phyloP scores from a whole-genome alignment of 495 filamentous ascomycete species.

The Neurospora sp. region DNA sequence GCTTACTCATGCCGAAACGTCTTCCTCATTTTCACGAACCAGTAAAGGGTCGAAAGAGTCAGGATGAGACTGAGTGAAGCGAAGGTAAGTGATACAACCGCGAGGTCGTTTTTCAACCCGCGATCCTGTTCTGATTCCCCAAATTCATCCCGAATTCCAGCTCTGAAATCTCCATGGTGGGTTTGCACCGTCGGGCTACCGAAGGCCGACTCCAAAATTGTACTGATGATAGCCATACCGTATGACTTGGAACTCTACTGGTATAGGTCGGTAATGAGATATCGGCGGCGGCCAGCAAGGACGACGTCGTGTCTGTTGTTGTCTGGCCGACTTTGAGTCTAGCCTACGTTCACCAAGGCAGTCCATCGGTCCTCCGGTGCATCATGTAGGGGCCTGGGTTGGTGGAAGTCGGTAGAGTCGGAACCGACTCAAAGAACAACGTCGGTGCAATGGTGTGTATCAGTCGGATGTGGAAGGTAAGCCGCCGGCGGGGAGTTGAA shows the following conservation, averaged over 20 bases:
- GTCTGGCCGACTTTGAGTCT: slow-evolving; percentile 9
- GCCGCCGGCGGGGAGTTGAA: background rate
- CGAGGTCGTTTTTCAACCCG: slow-evolving; percentile 4
- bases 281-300: background rate
- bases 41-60: slow-evolving; percentile 48
- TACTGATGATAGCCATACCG: background rate
- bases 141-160: background rate
- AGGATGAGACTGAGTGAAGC: slow-evolving; percentile 43
- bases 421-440: background rate
- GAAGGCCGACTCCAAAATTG: background rate
- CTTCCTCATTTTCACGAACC: slow-evolving; percentile 65
- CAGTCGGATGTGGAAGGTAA: background rate
- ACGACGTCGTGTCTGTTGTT: background rate
- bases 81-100: slow-evolving; percentile 21
- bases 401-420: background rate
- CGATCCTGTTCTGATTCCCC: background rate
- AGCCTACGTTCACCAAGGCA: slow-evolving; percentile 9
- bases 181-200: background rate
- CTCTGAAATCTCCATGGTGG: background rate
- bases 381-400: slow-evolving; percentile 4
- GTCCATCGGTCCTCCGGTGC: slow-evolving; percentile 6
- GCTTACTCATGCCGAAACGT: slow-evolving; percentile 65
- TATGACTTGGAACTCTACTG: background rate
- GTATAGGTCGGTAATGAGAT: background rate
- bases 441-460: background rate